These are phyloP conservation scores for Tieghemiomyces parasiticus DNA, from an alignment of 192 early-diverging fungal species.

Conservation along the genomic window DNA sequence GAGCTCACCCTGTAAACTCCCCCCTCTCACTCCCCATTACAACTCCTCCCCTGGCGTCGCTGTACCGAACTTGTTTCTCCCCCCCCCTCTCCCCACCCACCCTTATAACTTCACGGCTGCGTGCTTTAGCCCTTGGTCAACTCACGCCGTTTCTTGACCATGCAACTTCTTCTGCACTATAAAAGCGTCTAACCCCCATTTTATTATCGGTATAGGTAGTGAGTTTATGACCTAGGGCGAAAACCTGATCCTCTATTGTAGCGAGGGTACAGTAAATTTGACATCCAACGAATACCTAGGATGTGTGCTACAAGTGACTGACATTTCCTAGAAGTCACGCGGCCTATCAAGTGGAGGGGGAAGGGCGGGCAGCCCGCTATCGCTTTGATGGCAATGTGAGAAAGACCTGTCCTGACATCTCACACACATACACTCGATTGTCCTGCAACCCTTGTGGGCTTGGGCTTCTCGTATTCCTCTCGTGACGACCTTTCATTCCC, in stretches of 20 bases:
- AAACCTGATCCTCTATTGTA: neutral
- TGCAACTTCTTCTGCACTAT: neutral
- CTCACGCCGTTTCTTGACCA: neutral
- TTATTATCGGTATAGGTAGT: neutral
- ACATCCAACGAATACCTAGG: too few relatives aligned
- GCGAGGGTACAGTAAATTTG: too few relatives aligned
- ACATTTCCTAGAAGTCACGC: too few relatives aligned
- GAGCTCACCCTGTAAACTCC: constrained; percentile 27
- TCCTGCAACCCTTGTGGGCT: too few relatives aligned
- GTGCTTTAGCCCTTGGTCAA: neutral
- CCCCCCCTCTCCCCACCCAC: neutral
- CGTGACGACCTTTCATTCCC: too few relatives aligned
- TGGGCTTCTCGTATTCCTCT: too few relatives aligned
- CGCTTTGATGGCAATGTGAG: too few relatives aligned
- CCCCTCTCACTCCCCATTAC: neutral
- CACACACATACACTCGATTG: too few relatives aligned
- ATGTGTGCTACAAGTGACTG: too few relatives aligned
- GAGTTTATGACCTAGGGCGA: neutral
- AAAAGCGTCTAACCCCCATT: neutral
- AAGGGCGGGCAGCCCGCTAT: too few relatives aligned
- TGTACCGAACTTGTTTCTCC: neutral
- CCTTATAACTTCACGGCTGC: neutral
- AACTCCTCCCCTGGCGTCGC: neutral
- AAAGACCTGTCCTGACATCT: too few relatives aligned
- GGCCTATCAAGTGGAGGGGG: too few relatives aligned